Evolutionary conservation across 805 yeast species (phyloP).

Genomic region (Kodamaea lidongshanica): DNA sequence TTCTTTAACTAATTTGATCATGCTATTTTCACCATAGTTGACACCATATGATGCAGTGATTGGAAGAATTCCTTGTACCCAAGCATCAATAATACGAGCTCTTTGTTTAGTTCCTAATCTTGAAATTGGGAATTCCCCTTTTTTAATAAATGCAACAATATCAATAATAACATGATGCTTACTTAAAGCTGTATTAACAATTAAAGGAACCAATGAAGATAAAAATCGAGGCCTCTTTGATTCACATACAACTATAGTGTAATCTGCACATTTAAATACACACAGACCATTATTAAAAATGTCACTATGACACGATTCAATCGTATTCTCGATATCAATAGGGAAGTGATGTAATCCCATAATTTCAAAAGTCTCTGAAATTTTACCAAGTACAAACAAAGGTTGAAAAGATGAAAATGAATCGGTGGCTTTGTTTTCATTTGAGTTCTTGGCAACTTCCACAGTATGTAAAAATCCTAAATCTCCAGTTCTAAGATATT

Average conservation of each 20-base stretch:
- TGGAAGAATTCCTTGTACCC: slow-evolving; percentile 43
- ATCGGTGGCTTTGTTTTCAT: slow-evolving; percentile 9
- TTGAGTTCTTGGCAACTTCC: slow-evolving; percentile 37
- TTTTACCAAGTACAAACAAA: slow-evolving; percentile 75
- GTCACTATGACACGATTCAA: slow-evolving; percentile 43
- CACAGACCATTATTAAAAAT: slow-evolving; percentile 58
- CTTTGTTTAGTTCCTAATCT: slow-evolving; percentile 74
- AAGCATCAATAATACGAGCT: slow-evolving; percentile 53
- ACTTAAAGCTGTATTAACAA: slow-evolving; percentile 71
- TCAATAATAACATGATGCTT: slow-evolving; percentile 80
- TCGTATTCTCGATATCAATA: slow-evolving; percentile 60
- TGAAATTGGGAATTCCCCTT: slow-evolving; percentile 60
- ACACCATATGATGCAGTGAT: slow-evolving; percentile 40
- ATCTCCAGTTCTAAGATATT: slow-evolving; percentile 86
- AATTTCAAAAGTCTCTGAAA: slow-evolving; percentile 83
- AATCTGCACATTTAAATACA: slow-evolving; percentile 76
- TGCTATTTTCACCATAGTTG: slow-evolving; percentile 62
- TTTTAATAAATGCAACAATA: slow-evolving; percentile 70
- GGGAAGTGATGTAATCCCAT: slow-evolving; percentile 91
- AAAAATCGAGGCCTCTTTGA: slow-evolving; percentile 43
- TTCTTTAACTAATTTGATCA: slow-evolving; percentile 52
- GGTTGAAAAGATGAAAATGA: slow-evolving; percentile 54
- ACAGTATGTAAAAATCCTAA: slow-evolving; percentile 85
- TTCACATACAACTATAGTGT: slow-evolving; percentile 71
- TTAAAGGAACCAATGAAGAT: slow-evolving; percentile 76